phyloP scores from a whole-genome alignment of 2,329 filamentous ascomycete genomes.

The Tolypocladium pustulatum region DNA sequence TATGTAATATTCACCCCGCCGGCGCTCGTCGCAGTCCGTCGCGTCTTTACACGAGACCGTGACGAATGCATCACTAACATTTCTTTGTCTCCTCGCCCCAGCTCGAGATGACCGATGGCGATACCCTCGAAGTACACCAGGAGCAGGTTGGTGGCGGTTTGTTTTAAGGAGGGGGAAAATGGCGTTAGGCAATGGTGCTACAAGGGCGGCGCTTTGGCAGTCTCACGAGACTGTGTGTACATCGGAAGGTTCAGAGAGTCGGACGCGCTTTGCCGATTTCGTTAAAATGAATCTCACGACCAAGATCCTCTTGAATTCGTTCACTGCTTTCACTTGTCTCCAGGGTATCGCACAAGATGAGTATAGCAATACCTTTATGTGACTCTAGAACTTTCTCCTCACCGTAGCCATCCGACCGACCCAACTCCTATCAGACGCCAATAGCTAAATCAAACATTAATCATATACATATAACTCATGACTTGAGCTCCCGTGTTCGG shows the following conservation, averaged over 20 bases:
- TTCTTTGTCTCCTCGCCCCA: conserved; percentile 23
- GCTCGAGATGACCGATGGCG: conserved; percentile 95
- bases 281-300: neutral
- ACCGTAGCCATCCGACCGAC: neutral
- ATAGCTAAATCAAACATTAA: neutral
- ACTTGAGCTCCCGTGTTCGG: conserved; percentile 50
- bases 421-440: neutral
- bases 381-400: neutral
- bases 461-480: conserved; percentile 13
- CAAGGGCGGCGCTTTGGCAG: neutral
- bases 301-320: neutral
- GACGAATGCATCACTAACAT: neutral
- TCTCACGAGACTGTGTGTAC: neutral
- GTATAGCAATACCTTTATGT: neutral
- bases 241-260: neutral
- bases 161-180: neutral
- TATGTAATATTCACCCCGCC: conserved; percentile 35
- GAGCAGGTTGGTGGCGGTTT: conserved; percentile 80
- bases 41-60: no score
- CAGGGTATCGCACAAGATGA: neutral
- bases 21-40: neutral
- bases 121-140: conserved; percentile 94
- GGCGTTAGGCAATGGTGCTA: neutral
- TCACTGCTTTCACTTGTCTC: neutral
- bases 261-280: neutral